These are phyloP conservation scores for Conticribra weissflogii DNA, from an alignment of 108 stramenopile species.

Conservation along the genomic window DNA sequence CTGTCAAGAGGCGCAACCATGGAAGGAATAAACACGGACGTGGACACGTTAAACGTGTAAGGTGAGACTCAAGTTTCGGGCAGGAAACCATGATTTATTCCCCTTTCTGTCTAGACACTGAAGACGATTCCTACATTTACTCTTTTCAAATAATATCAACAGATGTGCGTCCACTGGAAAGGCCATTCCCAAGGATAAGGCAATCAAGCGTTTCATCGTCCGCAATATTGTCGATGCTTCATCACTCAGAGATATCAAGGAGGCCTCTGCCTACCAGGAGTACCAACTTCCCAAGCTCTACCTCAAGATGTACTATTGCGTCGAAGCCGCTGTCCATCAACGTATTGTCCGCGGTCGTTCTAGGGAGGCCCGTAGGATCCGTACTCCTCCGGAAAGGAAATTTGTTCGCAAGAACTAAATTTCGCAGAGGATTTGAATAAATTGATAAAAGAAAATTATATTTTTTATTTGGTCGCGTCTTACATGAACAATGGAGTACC, in stretches of 20 bases:
- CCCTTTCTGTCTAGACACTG: slow-evolving; percentile 1
- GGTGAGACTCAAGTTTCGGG: slow-evolving; percentile 38
- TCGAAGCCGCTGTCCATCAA: slow-evolving; percentile 99
- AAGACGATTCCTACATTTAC: not conserved
- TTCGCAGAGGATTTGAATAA: slow-evolving; percentile 2
- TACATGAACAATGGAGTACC: too few species aligned
- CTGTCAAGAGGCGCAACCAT: slow-evolving; percentile 99
- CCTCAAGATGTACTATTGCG: slow-evolving; percentile 99
- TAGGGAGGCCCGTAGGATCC: slow-evolving; percentile 87
- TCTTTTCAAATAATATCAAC: slow-evolving; percentile 1
- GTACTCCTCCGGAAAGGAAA: slow-evolving; percentile 88
- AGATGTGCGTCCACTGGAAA: slow-evolving; percentile 98
- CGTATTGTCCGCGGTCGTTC: slow-evolving; percentile 99
- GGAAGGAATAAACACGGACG: slow-evolving; percentile 99
- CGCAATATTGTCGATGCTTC: slow-evolving; percentile 99
- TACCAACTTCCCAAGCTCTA: slow-evolving; percentile 99
- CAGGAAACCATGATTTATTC: not conserved
- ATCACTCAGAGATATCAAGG: slow-evolving; percentile 98
- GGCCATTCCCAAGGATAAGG: slow-evolving; percentile 99
- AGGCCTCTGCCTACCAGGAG: slow-evolving; percentile 98
- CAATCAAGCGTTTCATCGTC: slow-evolving; percentile 99
- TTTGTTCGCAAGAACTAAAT: slow-evolving; percentile 46
- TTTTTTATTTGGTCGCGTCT: not conserved
- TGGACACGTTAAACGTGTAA: slow-evolving; percentile 98
- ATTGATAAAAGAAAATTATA: slow-evolving; percentile 14